Conservation (phyloP, 176 grass and related monocot species). For the Phoenix roebelenii region DNA sequence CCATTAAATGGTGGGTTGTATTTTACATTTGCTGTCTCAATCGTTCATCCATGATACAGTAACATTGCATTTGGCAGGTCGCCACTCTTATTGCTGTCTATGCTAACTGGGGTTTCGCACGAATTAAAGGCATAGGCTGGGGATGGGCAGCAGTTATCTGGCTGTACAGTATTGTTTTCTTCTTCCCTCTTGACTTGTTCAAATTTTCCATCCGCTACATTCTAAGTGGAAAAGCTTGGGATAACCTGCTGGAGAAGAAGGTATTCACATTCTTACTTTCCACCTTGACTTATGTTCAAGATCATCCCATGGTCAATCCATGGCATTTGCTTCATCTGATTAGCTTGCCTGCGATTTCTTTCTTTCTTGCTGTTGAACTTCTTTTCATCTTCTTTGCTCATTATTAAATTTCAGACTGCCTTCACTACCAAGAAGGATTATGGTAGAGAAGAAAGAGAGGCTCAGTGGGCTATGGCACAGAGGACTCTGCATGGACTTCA, state of each 20-base stretch:
- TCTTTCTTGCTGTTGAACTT: too few species aligned
- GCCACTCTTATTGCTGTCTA: slow-evolving; percentile 67
- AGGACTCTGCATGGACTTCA: slow-evolving; percentile 81
- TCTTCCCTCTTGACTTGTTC: slow-evolving; percentile 75
- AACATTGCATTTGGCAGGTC: slow-evolving; percentile 25
- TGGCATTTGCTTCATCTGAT: too few species aligned
- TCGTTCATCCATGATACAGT: too few species aligned
- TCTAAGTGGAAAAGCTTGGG: slow-evolving; percentile 84
- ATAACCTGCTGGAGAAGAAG: slow-evolving; percentile 77
- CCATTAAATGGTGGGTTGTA: too few species aligned
- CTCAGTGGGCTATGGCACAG: slow-evolving; percentile 90
- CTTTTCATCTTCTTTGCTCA: too few species aligned
- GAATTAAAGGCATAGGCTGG: slow-evolving; percentile 68
- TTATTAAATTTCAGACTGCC: slow-evolving; percentile 29
- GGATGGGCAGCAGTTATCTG: slow-evolving; percentile 91
- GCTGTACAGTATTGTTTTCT: slow-evolving; percentile 75
- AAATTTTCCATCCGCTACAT: slow-evolving; percentile 75
- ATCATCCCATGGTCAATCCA: too few species aligned
- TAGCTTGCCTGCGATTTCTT: too few species aligned
- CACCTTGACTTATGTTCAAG: too few species aligned
- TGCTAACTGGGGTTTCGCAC: slow-evolving; percentile 45
- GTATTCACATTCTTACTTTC: slow-evolving; percentile 10
- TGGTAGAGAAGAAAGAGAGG: slow-evolving; percentile 71
- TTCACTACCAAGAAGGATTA: slow-evolving; percentile 96
- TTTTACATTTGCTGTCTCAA: too few species aligned